Percentiles rank a stretch among this genome's conserved stretches.
Evolutionary conservation across 208 protist species (phyloP).

Genomic region (Acanthamoeba royreba): DNA sequence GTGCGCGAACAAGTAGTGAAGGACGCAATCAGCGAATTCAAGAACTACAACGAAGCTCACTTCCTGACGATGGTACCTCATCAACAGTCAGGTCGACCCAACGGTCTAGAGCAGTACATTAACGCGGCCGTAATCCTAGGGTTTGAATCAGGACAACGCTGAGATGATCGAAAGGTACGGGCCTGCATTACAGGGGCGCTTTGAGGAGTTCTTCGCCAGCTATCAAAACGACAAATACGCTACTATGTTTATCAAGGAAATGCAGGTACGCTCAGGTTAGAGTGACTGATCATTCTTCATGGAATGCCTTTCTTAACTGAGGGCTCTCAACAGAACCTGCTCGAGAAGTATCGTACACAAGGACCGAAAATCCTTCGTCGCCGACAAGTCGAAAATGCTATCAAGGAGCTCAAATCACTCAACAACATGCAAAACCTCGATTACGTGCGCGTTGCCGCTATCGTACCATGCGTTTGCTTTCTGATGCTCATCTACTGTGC

Average conservation of each 20-base stretch:
- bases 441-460: not conserved
- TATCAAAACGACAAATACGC: not conserved
- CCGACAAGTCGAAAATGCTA: not conserved
- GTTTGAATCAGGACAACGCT: not conserved
- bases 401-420: not conserved
- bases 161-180: not conserved
- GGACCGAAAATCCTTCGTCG: not conserved
- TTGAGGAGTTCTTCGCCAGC: not conserved
- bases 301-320: no score
- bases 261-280: not conserved
- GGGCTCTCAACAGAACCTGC: not conserved
- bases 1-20: not conserved
- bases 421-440: not conserved
- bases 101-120: no score
- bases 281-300: no score
- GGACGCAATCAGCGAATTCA: not conserved
- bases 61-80: not conserved
- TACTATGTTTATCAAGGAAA: not conserved
- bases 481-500: not conserved
- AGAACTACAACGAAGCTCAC: not conserved
- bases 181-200: not conserved
- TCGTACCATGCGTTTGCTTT: no score
- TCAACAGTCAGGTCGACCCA: not conserved
- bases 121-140: no score
- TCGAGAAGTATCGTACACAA: not conserved